These are phyloP conservation scores for Lasiodiplodia citricola DNA, from an alignment of 2,329 filamentous ascomycete species.

Conservation along the genomic window DNA sequence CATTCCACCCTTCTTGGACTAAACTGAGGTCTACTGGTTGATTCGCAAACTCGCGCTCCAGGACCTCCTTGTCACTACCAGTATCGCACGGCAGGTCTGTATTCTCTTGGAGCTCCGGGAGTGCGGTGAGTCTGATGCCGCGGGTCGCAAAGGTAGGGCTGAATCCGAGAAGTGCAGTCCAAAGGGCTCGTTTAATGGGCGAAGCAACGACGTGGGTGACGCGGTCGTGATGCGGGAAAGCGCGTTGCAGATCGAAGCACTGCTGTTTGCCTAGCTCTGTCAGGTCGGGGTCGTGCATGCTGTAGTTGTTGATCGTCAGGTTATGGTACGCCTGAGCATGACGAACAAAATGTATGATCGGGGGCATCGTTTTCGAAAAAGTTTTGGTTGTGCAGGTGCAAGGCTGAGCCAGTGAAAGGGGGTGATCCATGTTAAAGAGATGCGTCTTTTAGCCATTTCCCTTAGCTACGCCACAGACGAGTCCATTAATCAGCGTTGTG, in stretches of 20 bases:
- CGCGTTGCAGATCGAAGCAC: constrained; percentile 56
- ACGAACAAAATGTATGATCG: constrained; percentile 69
- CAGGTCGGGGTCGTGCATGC: constrained; percentile 75
- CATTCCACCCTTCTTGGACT: constrained; percentile 70
- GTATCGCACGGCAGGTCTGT: constrained; percentile 75
- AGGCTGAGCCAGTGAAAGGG: no score
- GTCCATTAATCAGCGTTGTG: no score
- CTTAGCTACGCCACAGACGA: no score
- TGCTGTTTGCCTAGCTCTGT: constrained; percentile 73
- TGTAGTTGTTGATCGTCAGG: constrained; percentile 64
- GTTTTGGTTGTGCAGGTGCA: neutral
- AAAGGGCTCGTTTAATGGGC: constrained; percentile 76
- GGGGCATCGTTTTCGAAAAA: constrained; percentile 35
- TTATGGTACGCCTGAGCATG: constrained; percentile 83
- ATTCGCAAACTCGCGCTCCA: constrained; percentile 66
- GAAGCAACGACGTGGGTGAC: constrained; percentile 75
- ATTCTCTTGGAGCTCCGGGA: constrained; percentile 80
- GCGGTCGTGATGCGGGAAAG: constrained; percentile 65
- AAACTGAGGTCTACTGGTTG: constrained; percentile 65
- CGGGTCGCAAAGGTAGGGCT: constrained; percentile 44
- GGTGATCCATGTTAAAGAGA: no score
- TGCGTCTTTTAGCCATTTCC: no score
- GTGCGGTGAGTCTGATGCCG: constrained; percentile 62
- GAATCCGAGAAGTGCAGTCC: constrained; percentile 75
- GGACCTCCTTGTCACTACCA: constrained; percentile 61